Conservation (phyloP, 2,329 filamentous ascomycete genomes). For the Trichoderma sp. region DNA sequence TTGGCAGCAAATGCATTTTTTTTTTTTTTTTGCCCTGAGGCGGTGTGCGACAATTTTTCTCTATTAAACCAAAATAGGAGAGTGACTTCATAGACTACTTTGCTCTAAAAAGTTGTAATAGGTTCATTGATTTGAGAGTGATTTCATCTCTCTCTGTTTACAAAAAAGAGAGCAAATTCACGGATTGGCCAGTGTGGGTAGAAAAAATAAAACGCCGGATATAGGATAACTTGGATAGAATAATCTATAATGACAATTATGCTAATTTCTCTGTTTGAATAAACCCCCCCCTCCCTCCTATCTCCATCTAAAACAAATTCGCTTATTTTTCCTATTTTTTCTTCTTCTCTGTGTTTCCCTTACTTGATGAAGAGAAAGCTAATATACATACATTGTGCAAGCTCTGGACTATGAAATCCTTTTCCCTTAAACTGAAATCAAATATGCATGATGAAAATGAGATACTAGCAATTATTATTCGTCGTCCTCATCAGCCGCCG, state of each 20-base stretch:
- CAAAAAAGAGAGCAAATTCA: background rate
- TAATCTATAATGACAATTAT: constrained; percentile 18
- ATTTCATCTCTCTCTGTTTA: background rate
- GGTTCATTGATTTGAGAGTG: background rate
- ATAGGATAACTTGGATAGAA: constrained; percentile 18
- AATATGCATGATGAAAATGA: background rate
- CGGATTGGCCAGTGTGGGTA: background rate
- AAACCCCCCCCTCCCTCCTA: background rate
- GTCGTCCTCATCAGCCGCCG: constrained; percentile 31
- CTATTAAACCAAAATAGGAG: background rate
- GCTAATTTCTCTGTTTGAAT: background rate
- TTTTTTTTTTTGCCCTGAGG: background rate
- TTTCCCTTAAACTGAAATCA: background rate
- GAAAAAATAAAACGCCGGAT: background rate
- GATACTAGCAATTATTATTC: constrained; percentile 18
- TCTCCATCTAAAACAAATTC: constrained; percentile 20
- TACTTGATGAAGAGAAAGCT: background rate
- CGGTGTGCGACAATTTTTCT: background rate
- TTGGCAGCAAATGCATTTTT: background rate
- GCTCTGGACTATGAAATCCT: background rate
- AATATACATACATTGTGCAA: constrained; percentile 28
- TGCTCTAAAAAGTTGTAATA: background rate
- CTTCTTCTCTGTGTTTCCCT: background rate
- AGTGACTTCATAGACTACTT: constrained; percentile 9
- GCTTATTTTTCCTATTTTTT: constrained; percentile 7